Conservation (phyloP, 768 basidiomycete species). For the Panaeolus cyanescens region DNA sequence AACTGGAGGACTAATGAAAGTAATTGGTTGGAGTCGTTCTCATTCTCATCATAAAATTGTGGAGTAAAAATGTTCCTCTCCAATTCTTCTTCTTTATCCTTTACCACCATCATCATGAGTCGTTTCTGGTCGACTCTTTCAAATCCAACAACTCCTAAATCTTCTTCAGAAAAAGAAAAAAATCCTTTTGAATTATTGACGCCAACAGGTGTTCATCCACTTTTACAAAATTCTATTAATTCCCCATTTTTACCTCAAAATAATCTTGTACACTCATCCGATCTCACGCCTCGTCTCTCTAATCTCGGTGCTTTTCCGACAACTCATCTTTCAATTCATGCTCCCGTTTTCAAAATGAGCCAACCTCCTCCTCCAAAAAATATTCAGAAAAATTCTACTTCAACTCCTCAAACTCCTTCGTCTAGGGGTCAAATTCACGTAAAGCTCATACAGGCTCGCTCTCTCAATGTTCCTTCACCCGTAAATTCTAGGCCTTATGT, state of each 20-base stretch:
- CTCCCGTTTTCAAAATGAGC: conserved; percentile 83
- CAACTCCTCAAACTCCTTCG: conserved; percentile 31
- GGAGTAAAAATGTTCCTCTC: conserved; percentile 15
- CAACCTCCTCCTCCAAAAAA: conserved; percentile 52
- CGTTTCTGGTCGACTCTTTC: background rate
- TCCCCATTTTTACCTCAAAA: background rate
- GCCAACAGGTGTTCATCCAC: conserved; percentile 38
- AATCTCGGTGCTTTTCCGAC: conserved; percentile 49
- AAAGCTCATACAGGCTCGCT: conserved; percentile 91
- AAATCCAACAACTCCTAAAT: background rate
- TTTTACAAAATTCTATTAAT: conserved; percentile 18
- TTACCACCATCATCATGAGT: conserved; percentile 15
- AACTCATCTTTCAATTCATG: conserved; percentile 76
- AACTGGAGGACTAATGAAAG: conserved; percentile 55
- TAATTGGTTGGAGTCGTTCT: conserved; percentile 35
- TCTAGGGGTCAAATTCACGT: conserved; percentile 85
- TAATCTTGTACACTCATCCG: conserved; percentile 16
- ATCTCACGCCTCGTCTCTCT: conserved; percentile 37
- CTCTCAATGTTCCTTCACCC: conserved; percentile 67
- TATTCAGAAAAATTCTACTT: conserved; percentile 23
- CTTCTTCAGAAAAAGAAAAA: background rate
- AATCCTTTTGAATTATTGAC: conserved; percentile 15
- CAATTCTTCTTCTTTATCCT: conserved; percentile 4
- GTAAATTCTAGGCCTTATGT: conserved; percentile 80
- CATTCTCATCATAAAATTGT: background rate